Conservation (phyloP, 441 rosid genomes). For the Metrosideros polymorpha region DNA sequence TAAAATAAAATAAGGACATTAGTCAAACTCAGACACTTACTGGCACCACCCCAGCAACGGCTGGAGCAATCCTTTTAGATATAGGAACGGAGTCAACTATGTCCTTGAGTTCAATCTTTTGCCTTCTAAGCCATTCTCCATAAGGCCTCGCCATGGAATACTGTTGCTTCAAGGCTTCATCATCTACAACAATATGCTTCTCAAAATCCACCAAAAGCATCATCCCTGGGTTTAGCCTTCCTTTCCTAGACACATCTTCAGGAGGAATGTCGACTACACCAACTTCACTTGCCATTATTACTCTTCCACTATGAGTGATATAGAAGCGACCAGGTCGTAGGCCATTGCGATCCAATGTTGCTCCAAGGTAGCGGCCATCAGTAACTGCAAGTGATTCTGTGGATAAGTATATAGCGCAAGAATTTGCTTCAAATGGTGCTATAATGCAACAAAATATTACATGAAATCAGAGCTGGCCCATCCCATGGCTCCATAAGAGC, state of each 20-base stretch:
- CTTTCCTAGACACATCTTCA: slow-evolving; percentile 92
- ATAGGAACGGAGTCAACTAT: slow-evolving; percentile 64
- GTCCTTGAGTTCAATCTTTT: slow-evolving; percentile 78
- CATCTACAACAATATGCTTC: slow-evolving; percentile 93
- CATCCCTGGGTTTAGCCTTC: slow-evolving; percentile 99
- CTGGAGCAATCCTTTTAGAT: slow-evolving; percentile 49
- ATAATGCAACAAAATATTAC: slow-evolving; percentile 27
- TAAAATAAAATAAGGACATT: not conserved
- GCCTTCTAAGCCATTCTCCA: slow-evolving; percentile 89
- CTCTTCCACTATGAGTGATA: slow-evolving; percentile 80
- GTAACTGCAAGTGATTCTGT: slow-evolving; percentile 56
- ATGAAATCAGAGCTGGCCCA: slow-evolving; percentile 99
- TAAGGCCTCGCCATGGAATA: slow-evolving; percentile 92
- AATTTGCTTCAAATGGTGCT: not conserved
- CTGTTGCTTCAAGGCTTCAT: slow-evolving; percentile 93
- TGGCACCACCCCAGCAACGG: slow-evolving; percentile 57
- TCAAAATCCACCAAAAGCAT: slow-evolving; percentile 99
- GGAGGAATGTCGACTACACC: slow-evolving; percentile 97
- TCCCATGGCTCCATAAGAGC: slow-evolving; percentile 99
- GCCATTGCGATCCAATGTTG: slow-evolving; percentile 98
- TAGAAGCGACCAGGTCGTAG: slow-evolving; percentile 99
- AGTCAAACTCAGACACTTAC: slow-evolving; percentile 28
- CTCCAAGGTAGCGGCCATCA: slow-evolving; percentile 98
- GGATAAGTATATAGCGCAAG: not conserved
- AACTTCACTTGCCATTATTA: slow-evolving; percentile 99